phyloP scores from a whole-genome alignment of 768 basidiomycete species.

The Sistotremastrum niveocremeum region DNA sequence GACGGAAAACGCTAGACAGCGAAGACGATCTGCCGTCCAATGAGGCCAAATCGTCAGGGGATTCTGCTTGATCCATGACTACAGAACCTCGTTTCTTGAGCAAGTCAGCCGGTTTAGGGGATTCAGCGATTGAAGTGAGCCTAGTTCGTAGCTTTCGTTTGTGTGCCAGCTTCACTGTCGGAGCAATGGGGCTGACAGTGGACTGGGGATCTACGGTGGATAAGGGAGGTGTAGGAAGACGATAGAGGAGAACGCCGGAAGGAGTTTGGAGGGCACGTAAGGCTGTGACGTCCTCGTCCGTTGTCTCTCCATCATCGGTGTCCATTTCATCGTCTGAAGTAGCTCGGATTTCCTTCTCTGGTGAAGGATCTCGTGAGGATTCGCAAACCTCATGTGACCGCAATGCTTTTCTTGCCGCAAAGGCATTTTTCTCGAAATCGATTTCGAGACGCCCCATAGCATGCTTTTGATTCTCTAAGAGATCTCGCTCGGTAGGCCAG shows the following conservation, averaged over 20 bases:
- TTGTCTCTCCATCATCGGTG: conserved; percentile 52
- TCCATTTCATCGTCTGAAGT: conserved; percentile 13
- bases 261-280: conserved; percentile 58
- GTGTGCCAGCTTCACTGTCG: conserved; percentile 7
- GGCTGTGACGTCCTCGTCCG: conserved; percentile 76
- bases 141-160: conserved; percentile 10
- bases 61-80: conserved; percentile 23
- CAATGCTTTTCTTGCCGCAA: too few species aligned
- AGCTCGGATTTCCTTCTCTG: too few species aligned
- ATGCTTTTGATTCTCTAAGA: conserved; percentile 50
- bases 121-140: conserved; percentile 16
- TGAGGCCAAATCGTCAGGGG: too few species aligned
- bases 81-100: conserved; percentile 35
- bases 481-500: conserved; percentile 66
- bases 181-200: conserved; percentile 46
- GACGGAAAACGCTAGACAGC: too few species aligned
- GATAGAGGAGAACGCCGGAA: conserved; percentile 63
- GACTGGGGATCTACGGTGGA: conserved; percentile 52
- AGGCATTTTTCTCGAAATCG: conserved; percentile 53
- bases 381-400: too few species aligned
- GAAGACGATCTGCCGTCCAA: too few species aligned
- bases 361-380: too few species aligned
- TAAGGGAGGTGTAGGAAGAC: conserved; percentile 48
- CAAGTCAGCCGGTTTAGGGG: conserved; percentile 54
- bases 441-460: conserved; percentile 48